phyloP scores from a whole-genome alignment of 495 filamentous ascomycete species.

The Rostrohypoxylon terebratum region DNA sequence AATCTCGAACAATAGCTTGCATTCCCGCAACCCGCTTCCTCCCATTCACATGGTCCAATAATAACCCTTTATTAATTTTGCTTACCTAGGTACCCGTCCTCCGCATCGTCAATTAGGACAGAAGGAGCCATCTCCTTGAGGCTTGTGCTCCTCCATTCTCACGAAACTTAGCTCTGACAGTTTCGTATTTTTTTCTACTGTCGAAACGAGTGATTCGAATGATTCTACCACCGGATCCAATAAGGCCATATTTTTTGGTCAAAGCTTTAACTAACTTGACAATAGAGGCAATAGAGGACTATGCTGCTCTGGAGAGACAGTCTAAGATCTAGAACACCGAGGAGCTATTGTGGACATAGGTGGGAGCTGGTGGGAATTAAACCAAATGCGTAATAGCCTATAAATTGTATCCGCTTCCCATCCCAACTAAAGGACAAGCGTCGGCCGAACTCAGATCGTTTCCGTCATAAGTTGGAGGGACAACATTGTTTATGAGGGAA shows the following conservation, averaged over 20 bases:
- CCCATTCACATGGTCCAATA: conserved; percentile 36
- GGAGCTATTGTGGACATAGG: conserved; percentile 19
- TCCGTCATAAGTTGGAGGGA: conserved; percentile 27
- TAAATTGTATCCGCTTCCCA: conserved; percentile 20
- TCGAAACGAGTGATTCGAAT: not conserved
- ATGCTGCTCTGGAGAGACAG: conserved; percentile 15
- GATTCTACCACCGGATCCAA: not conserved
- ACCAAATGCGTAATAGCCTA: conserved; percentile 31
- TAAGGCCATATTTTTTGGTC: not conserved
- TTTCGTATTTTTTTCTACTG: not conserved
- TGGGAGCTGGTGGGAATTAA: conserved; percentile 33
- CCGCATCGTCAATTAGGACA: conserved; percentile 37
- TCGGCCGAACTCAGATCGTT: conserved; percentile 36
- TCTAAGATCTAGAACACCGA: conserved; percentile 27
- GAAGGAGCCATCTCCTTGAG: conserved; percentile 25
- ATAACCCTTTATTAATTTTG: conserved; percentile 35
- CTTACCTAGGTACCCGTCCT: conserved; percentile 36
- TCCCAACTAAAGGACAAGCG: conserved; percentile 31
- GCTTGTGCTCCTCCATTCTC: conserved; percentile 2
- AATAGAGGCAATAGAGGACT: not conserved
- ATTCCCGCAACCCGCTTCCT: conserved; percentile 46
- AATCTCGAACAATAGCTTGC: conserved; percentile 45
- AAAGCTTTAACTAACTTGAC: conserved; percentile 27
- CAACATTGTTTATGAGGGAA: conserved; percentile 29
- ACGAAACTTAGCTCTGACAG: conserved; percentile 18